These are phyloP conservation scores for Chaetomium tenue DNA, from an alignment of 495 filamentous ascomycete species.

Conservation along the genomic window DNA sequence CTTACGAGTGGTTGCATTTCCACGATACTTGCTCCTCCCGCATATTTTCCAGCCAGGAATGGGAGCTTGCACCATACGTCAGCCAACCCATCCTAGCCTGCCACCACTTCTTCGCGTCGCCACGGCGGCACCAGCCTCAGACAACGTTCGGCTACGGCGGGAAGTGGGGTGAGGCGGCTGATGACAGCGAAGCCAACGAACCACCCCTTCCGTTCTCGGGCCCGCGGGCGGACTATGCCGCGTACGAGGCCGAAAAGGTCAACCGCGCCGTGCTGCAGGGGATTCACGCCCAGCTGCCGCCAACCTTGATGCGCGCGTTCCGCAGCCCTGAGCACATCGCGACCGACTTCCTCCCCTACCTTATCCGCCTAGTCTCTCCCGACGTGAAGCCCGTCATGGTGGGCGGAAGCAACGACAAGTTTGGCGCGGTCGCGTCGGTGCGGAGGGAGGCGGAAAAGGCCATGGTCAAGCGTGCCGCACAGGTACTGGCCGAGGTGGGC, in stretches of 20 bases:
- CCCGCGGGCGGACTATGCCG: constrained; percentile 72
- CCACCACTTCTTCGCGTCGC: constrained; percentile 82
- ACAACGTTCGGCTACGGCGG: constrained; percentile 28
- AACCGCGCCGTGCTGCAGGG: constrained; percentile 55
- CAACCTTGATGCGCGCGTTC: constrained; percentile 68
- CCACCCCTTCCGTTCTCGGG: constrained; percentile 72
- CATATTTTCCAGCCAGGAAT: constrained; percentile 75
- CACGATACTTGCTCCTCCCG: constrained; percentile 77
- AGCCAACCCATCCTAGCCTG: constrained; percentile 82
- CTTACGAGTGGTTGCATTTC: constrained; percentile 94
- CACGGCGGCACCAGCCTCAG: constrained; percentile 46
- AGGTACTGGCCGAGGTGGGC: constrained; percentile 73
- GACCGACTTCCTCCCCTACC: constrained; percentile 78
- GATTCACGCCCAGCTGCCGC: constrained; percentile 56
- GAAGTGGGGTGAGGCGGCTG: neutral
- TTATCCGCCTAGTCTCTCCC: constrained; percentile 78
- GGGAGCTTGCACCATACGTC: constrained; percentile 83
- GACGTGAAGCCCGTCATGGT: constrained; percentile 91
- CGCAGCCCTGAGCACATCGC: constrained; percentile 70
- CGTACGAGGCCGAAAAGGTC: constrained; percentile 70
- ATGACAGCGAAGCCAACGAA: constrained; percentile 52
- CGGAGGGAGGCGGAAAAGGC: constrained; percentile 78
- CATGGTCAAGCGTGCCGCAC: constrained; percentile 74
- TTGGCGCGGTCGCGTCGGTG: constrained; percentile 72
- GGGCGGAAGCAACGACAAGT: constrained; percentile 59